Evolutionary conservation across 225 moss, liverwort and hornwort genomes (phyloP), one percentile per base, ranked within the genome.

Genomic region (Lunularia cruciata): DNA sequence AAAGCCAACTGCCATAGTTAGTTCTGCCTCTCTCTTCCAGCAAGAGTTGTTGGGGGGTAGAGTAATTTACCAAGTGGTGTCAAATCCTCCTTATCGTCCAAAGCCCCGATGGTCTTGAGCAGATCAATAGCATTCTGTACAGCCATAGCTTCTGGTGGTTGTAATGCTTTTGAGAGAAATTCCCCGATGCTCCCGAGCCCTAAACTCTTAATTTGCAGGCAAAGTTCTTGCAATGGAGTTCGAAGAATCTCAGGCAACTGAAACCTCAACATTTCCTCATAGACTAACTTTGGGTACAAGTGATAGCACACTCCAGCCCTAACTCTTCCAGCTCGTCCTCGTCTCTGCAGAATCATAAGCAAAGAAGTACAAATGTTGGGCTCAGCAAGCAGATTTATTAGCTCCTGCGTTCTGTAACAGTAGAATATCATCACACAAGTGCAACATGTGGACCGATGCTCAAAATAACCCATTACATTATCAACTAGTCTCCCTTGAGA

Each of bases 221-320:
- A 93, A 25, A 98, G 83, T 77, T 98, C 98, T 83, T 98, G 93
- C 11, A 98, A 82, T 25, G 98, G 98, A 49, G 98, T 98, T 62
- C 98, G 91, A 67, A 98, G 78, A 71, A 98, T 98, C 81, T 98
- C 98, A 52, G 98, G 98, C 75, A 98, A 79, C 79, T 98, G 98
- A 76, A 91, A 98, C 72, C 83, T 87, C 35, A 84, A 86, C 93
- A 98, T 93, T 20, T 86, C 85, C 43, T 87, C 86, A 68, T 98
- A 93, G 27, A 98, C 86, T 76, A 98, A 69, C 73, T 91, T 91
- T 46, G 98, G 98, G 65, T 93, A 98, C 62, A 98, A 80, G 85
- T 93, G 98, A 76, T 93, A 98, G 85, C 93, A 93, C 47, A 93
- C 77, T 47, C 98, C 98, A 73, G 91, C 85, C 78, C 86, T 85